phyloP scores from a whole-genome alignment of 2,329 filamentous ascomycete genomes.

The Verticillium klebahnii region DNA sequence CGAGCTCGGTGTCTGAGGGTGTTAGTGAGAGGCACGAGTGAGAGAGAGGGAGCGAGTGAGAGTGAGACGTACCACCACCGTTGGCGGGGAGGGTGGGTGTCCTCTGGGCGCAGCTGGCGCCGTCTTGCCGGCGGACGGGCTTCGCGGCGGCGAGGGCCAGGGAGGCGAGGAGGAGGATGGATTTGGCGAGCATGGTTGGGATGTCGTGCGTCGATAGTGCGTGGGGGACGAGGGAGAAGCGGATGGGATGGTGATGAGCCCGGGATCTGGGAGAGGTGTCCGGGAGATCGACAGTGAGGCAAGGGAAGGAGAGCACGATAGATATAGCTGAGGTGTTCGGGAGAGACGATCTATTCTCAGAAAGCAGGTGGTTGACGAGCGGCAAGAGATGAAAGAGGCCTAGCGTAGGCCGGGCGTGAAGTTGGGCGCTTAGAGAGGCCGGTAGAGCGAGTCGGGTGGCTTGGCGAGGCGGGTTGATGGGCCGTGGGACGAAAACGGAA shows the following conservation, averaged over 20 bases:
- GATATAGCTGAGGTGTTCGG: neutral
- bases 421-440: slow-evolving; percentile 3
- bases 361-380: neutral
- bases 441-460: neutral
- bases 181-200: slow-evolving; percentile 19
- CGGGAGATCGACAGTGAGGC: neutral
- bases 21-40: slow-evolving; percentile 13
- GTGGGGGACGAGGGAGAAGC: neutral
- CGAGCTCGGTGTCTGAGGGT: slow-evolving; percentile 35
- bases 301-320: neutral
- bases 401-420: slow-evolving; percentile 1
- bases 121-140: slow-evolving; percentile 15
- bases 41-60: slow-evolving; percentile 5
- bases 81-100: slow-evolving; percentile 32
- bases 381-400: slow-evolving; percentile 3
- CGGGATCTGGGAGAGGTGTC: neutral
- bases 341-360: neutral
- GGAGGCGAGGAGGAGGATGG: slow-evolving; percentile 26
- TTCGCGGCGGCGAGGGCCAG: slow-evolving; percentile 26
- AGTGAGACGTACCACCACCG: slow-evolving; percentile 27
- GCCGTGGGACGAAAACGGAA: neutral
- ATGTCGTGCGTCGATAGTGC: neutral
- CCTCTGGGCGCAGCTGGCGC: slow-evolving; percentile 12
- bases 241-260: neutral
- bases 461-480: neutral